Conservation (phyloP, 805 yeast species). For the Myxozyma kluyveri region DNA sequence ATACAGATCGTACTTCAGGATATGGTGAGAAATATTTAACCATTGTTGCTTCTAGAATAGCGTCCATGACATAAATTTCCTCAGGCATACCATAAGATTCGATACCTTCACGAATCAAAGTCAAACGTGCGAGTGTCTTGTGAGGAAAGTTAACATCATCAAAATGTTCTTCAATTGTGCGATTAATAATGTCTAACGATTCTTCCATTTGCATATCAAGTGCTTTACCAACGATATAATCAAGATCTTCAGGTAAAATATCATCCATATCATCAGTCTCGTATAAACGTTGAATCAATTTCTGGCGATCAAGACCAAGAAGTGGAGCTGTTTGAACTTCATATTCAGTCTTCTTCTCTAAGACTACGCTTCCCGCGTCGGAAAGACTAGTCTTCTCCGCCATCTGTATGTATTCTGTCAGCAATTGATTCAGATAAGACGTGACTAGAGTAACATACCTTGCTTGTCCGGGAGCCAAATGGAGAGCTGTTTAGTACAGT, state of each 20-base stretch:
- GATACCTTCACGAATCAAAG: conserved; percentile 15
- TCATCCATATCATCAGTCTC: conserved; percentile 29
- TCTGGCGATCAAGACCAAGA: no score
- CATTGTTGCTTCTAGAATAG: not conserved
- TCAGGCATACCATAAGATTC: conserved; percentile 11
- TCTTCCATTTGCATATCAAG: conserved; percentile 40
- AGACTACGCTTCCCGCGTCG: no score
- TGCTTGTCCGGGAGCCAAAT: no score
- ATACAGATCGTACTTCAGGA: conserved; percentile 59
- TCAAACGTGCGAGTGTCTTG: conserved; percentile 39
- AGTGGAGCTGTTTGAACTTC: no score
- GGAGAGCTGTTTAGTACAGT: no score
- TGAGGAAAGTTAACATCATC: conserved; percentile 48
- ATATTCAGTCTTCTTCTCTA: no score
- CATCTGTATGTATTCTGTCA: no score
- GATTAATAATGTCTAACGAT: conserved; percentile 41
- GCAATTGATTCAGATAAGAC: no score
- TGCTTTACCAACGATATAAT: conserved; percentile 46
- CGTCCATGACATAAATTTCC: conserved; percentile 8
- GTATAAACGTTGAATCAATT: conserved; percentile 23
- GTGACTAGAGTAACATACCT: no score
- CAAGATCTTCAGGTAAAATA: conserved; percentile 24
- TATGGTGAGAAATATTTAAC: conserved; percentile 43
- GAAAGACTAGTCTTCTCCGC: no score
- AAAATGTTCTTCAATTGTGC: conserved; percentile 41